Percentiles rank a stretch among this genome's conserved stretches.
phyloP scores from a whole-genome alignment of 208 protist species.

The Porcisia deanei region DNA sequence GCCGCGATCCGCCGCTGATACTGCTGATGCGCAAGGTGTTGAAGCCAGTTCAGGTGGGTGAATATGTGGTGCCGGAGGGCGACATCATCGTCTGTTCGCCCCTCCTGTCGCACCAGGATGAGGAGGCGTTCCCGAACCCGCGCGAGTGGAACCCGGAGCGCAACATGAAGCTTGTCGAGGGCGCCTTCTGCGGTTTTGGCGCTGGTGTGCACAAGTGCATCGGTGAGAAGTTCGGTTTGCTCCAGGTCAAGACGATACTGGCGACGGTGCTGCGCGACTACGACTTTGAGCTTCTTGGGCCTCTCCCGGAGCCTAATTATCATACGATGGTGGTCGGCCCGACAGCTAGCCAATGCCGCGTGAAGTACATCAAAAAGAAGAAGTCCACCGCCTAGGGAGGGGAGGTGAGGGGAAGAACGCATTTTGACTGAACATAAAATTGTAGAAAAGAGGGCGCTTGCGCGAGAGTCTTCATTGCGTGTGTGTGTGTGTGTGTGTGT shows the following conservation, averaged over 20 bases:
- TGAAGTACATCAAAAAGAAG: slow-evolving; percentile 78
- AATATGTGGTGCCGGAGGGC: slow-evolving; percentile 88
- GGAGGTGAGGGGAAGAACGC: background rate
- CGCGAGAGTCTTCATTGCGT: too few relatives aligned
- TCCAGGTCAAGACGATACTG: slow-evolving; percentile 94
- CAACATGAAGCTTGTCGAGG: slow-evolving; percentile 76
- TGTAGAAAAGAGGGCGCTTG: too few relatives aligned
- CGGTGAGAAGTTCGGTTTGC: slow-evolving; percentile 92
- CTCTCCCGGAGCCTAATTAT: slow-evolving; percentile 86
- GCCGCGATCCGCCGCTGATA: slow-evolving; percentile 91
- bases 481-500: too few relatives aligned
- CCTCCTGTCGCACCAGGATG: slow-evolving; percentile 76
- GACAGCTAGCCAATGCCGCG: slow-evolving; percentile 59
- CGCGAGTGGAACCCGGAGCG: slow-evolving; percentile 87
- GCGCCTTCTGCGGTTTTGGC: slow-evolving; percentile 88
- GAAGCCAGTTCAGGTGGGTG: slow-evolving; percentile 67
- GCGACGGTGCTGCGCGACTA: slow-evolving; percentile 84
- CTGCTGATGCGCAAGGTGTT: slow-evolving; percentile 94
- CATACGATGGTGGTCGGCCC: slow-evolving; percentile 91
- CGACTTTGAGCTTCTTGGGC: slow-evolving; percentile 82
- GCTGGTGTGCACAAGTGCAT: slow-evolving; percentile 92
- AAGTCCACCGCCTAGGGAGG: slow-evolving; percentile 18
- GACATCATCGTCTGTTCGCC: slow-evolving; percentile 89
- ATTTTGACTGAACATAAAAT: too few relatives aligned
- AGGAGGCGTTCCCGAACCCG: slow-evolving; percentile 84